Conservation (phyloP, 2,329 filamentous ascomycete genomes). For the Ophiostoma angusticollis region DNA sequence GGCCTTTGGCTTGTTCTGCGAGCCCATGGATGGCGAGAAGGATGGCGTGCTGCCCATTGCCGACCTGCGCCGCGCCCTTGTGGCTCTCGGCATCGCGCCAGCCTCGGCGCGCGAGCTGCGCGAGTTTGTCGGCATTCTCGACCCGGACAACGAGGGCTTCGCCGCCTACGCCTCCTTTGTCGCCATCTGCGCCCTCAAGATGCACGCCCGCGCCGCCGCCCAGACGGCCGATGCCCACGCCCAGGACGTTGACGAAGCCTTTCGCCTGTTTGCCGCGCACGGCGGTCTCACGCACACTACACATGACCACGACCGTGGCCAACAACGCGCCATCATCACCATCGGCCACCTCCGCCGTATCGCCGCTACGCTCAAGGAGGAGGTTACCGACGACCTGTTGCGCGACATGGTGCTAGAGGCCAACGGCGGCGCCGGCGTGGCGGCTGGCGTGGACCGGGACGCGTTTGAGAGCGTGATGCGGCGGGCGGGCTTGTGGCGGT, state of each 20-base stretch:
- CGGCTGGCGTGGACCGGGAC: constrained; percentile 56
- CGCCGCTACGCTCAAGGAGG: constrained; percentile 71
- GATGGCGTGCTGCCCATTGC: constrained; percentile 54
- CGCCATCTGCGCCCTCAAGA: constrained; percentile 75
- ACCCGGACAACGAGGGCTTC: constrained; percentile 68
- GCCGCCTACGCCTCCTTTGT: constrained; percentile 73
- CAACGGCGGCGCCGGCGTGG: constrained; percentile 64
- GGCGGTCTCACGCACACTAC: too few species aligned
- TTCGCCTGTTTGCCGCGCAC: constrained; percentile 59
- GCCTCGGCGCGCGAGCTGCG: constrained; percentile 51
- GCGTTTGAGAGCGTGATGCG: constrained; percentile 84
- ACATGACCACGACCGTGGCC: too few species aligned
- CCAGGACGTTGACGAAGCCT: constrained; percentile 68
- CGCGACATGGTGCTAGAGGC: constrained; percentile 93
- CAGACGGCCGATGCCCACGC: constrained; percentile 38
- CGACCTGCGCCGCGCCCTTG: constrained; percentile 59
- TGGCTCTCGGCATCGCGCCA: constrained; percentile 72
- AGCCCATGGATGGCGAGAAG: constrained; percentile 59
- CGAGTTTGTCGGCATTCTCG: constrained; percentile 67
- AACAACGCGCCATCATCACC: constrained; percentile 50
- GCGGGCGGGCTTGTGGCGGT: constrained; percentile 69
- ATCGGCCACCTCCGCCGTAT: constrained; percentile 66
- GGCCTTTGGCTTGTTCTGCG: constrained; percentile 71
- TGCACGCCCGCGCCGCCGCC: constrained; percentile 48
- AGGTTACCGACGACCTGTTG: constrained; percentile 58